Evolutionary conservation across 73 alveolate species (phyloP), one percentile per base, ranked within the genome.

Genomic region (Paramecium bursaria): DNA sequence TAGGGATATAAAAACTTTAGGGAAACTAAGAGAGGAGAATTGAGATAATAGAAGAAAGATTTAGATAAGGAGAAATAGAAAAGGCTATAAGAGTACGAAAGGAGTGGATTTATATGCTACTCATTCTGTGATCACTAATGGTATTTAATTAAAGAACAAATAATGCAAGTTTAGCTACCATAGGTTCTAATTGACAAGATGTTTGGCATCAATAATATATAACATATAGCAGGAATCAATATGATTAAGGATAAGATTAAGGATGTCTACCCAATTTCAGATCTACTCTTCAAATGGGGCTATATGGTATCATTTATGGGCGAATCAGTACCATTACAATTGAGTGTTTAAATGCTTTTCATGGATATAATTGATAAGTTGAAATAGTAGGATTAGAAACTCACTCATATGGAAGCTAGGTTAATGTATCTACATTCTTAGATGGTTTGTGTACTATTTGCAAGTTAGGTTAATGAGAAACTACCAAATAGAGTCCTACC

Each of bases 221-320:
- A 26, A 57, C 26, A 57, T 29, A 25, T 57, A 13, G 29, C 11
- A 29, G 76, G 51, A 26, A 50, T 50, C 26, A 25, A 33, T n/a
- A 29, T 25, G 21, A 27, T 57, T 3, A 57, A n/a, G n/a, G n/a
- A n/a, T n/a, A n/a, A n/a, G 49, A 57, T 57, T n/a, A 57, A 57
- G 31, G 39, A 57, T 57, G 6, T 15, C 76, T 25, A 29, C 26
- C 4, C 52, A 57, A 29, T 57, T 25, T 11, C 76, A 29, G 76
- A 57, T 25, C 17, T 57, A 4, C 31, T 57, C 31, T 26, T 57
- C 17, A 57, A 57, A 57, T 57, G 76, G 76, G 76, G 50, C 5
- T 57, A 57, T 57, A 13, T 26, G 9, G 31, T 57, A 0, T 57
- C 76, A 27, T 57, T 48, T 48, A 25, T 57, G n/a, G 31, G 31